Evolutionary conservation across 306 rosid species (phyloP).

Genomic region (Prunus padus): DNA sequence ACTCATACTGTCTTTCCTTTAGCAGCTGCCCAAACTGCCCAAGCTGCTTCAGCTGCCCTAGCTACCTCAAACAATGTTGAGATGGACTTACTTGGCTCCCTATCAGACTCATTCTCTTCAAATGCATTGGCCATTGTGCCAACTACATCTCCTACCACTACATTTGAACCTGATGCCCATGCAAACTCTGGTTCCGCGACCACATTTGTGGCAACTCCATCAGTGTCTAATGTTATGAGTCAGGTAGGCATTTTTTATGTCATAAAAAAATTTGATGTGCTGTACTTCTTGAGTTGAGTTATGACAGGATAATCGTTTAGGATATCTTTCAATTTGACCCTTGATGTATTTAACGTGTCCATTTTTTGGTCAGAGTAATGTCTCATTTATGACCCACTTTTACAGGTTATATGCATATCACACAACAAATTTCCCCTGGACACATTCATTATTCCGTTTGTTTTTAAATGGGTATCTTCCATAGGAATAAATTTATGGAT

Average conservation of each 20-base stretch:
- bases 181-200: conserved; percentile 40
- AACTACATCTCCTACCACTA: conserved; percentile 39
- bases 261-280: conserved; percentile 1
- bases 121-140: conserved; percentile 73
- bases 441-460: background rate
- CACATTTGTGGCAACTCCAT: conserved; percentile 42
- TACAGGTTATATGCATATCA: background rate
- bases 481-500: background rate
- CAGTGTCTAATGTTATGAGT: conserved; percentile 45
- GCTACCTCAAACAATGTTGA: conserved; percentile 53
- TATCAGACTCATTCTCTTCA: conserved; percentile 70
- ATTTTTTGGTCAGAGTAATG: background rate
- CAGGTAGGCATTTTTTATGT: conserved; percentile 46
- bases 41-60: conserved; percentile 68
- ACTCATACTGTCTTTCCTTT: conserved; percentile 31
- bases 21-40: background rate
- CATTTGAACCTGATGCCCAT: conserved; percentile 40
- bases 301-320: background rate
- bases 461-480: background rate
- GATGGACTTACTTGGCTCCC: conserved; percentile 75
- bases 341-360: background rate
- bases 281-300: background rate
- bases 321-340: background rate
- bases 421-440: background rate
- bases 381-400: background rate